Evolutionary conservation across 768 basidiomycete species (phyloP).

Genomic region (Kondoa subrosea): DNA sequence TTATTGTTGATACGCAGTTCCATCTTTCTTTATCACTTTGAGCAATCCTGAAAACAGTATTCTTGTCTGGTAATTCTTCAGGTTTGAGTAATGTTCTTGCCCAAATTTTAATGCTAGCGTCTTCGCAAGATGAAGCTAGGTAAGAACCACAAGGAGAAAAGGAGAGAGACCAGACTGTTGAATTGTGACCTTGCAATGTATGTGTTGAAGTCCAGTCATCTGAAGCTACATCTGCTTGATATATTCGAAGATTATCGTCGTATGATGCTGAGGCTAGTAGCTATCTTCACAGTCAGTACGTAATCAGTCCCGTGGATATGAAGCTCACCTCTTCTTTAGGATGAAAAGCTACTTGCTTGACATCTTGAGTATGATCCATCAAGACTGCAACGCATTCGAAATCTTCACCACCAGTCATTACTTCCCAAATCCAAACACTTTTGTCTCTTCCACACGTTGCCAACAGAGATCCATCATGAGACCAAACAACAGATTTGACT

Average conservation of each 20-base stretch:
- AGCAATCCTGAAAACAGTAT: conserved; percentile 22
- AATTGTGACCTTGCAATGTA: conserved; percentile 58
- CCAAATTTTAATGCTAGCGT: conserved; percentile 72
- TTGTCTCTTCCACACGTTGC: conserved; percentile 93
- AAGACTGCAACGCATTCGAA: conserved; percentile 88
- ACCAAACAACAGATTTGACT: conserved; percentile 81
- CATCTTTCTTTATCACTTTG: conserved; percentile 38
- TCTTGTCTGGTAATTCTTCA: conserved; percentile 21
- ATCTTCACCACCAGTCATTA: conserved; percentile 64
- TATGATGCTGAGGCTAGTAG: conserved; percentile 93
- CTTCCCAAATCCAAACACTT: conserved; percentile 99
- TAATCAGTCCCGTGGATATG: neutral
- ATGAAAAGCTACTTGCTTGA: conserved; percentile 90
- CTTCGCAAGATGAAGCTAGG: conserved; percentile 75
- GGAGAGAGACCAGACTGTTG: conserved; percentile 81
- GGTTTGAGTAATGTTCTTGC: conserved; percentile 35
- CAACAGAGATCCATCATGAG: conserved; percentile 55
- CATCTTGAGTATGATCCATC: conserved; percentile 94
- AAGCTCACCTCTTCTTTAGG: conserved; percentile 69
- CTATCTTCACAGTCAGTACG: conserved; percentile 36
- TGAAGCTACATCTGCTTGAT: conserved; percentile 77
- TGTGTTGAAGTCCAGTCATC: conserved; percentile 74
- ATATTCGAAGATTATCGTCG: conserved; percentile 87
- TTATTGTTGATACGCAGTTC: conserved; percentile 45
- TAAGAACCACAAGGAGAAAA: conserved; percentile 61